phyloP scores from a whole-genome alignment of 2,329 filamentous ascomycete species.

The Ophiostoma sp. region DNA sequence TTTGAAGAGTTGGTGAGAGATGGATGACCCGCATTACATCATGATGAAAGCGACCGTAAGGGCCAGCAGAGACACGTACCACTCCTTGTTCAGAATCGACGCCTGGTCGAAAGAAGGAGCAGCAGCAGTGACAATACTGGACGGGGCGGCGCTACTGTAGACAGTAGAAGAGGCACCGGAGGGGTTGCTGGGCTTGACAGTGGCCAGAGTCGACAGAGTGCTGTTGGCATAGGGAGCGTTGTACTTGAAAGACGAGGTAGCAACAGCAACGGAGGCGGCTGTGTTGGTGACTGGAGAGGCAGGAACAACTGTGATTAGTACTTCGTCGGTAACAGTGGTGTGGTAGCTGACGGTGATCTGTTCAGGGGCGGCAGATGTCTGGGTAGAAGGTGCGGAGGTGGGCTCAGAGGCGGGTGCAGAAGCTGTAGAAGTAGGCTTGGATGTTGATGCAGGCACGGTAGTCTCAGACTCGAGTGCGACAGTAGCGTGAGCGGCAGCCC shows the following conservation, averaged over 20 bases:
- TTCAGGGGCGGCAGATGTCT: not conserved
- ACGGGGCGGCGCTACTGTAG: not conserved
- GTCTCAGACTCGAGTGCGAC: not conserved
- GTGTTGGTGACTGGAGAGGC: constrained; percentile 18
- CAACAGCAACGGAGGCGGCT: not conserved
- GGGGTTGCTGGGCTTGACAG: constrained; percentile 12
- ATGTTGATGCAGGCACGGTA: not conserved
- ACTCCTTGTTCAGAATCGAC: constrained; percentile 20
- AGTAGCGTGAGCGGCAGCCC: not conserved
- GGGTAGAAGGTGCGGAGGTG: not conserved
- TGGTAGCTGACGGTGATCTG: constrained; percentile 13
- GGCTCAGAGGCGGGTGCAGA: not conserved
- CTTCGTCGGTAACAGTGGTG: constrained; percentile 16
- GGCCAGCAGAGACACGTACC: constrained; percentile 21
- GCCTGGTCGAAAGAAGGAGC: constrained; percentile 15
- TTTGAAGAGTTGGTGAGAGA: not conserved
- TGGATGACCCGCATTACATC: constrained; percentile 7
- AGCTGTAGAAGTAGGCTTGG: not conserved
- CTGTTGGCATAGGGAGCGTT: constrained; percentile 18
- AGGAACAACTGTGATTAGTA: constrained; percentile 24
- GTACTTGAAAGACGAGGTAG: not conserved
- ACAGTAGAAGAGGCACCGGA: not conserved
- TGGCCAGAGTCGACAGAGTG: constrained; percentile 10
- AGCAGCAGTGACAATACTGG: constrained; percentile 19
- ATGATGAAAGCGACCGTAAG: constrained; percentile 22